A percentile compares a stretch with the other conserved stretches of the same genome.
Conservation (phyloP, 495 filamentous ascomycete genomes). For the Xylaria longipes region DNA sequence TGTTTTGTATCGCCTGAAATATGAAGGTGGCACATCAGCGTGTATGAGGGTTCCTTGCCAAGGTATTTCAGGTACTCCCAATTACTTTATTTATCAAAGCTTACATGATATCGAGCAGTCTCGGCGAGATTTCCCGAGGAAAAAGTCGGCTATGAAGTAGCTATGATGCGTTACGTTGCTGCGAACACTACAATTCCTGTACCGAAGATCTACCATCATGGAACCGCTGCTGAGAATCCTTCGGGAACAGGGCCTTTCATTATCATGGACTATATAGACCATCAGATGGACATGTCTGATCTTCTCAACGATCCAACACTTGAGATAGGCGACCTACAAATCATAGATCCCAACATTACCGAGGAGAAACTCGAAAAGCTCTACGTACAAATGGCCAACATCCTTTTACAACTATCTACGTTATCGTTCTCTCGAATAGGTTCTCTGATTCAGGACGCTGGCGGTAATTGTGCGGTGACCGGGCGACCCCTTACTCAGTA, state of each 20-base stretch:
- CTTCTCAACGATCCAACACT: neutral
- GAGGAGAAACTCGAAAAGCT: neutral
- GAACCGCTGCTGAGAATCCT: constrained; percentile 36
- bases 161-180: constrained; percentile 50
- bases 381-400: constrained; percentile 37
- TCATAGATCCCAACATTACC: neutral
- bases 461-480: constrained; percentile 22
- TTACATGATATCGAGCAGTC: neutral
- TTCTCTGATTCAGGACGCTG: constrained; percentile 34
- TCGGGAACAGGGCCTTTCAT: constrained; percentile 51
- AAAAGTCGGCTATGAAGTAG: constrained; percentile 50
- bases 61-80: neutral
- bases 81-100: neutral
- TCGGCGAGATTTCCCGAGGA: constrained; percentile 40
- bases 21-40: constrained; percentile 32
- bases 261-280: constrained; percentile 50
- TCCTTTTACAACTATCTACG: constrained; percentile 44
- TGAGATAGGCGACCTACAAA: neutral
- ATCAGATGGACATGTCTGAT: neutral
- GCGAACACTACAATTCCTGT: constrained; percentile 50
- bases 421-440: constrained; percentile 44
- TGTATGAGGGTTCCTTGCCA: constrained; percentile 27
- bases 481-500: constrained; percentile 37
- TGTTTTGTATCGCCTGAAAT: constrained; percentile 34
- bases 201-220: constrained; percentile 45